phyloP scores from a whole-genome alignment of 2,329 filamentous ascomycete species.

The Daldinia sp. region DNA sequence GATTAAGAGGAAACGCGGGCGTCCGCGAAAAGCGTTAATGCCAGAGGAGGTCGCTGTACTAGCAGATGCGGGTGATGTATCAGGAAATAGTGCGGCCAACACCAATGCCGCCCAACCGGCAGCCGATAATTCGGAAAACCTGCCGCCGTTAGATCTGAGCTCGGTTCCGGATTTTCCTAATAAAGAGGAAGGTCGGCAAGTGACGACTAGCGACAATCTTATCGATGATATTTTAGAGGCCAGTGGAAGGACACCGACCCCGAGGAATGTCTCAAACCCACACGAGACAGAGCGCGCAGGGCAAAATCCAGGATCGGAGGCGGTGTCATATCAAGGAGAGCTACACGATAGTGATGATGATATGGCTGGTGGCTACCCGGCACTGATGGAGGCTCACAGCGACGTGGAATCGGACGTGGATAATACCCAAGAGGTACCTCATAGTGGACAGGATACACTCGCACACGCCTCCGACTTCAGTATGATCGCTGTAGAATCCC shows the following conservation, averaged over 20 bases:
- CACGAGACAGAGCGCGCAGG: constrained; percentile 16
- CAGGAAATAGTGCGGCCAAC: constrained; percentile 21
- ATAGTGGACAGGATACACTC: constrained; percentile 55
- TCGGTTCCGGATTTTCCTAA: constrained; percentile 12
- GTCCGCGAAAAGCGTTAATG: constrained; percentile 49
- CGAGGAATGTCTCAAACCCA: constrained; percentile 16
- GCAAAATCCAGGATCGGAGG: constrained; percentile 30
- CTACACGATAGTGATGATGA: constrained; percentile 37
- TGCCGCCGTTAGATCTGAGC: constrained; percentile 16
- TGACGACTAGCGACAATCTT: constrained; percentile 17
- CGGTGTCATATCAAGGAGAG: constrained; percentile 33
- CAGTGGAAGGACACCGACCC: constrained; percentile 33
- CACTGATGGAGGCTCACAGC: constrained; percentile 46
- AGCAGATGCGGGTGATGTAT: constrained; percentile 32
- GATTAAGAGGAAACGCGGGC: constrained; percentile 51
- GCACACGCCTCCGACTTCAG: constrained; percentile 65
- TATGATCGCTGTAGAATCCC: constrained; percentile 69
- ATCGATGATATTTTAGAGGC: constrained; percentile 27
- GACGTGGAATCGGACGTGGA: constrained; percentile 47
- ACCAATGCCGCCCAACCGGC: constrained; percentile 15
- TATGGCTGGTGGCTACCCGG: constrained; percentile 44
- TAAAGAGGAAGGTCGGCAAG: constrained; percentile 21
- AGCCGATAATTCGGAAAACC: constrained; percentile 18
- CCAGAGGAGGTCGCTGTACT: constrained; percentile 44
- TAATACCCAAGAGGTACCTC: constrained; percentile 35